phyloP scores from a whole-genome alignment of 768 basidiomycete species.

The Pulveroboletus frians region DNA sequence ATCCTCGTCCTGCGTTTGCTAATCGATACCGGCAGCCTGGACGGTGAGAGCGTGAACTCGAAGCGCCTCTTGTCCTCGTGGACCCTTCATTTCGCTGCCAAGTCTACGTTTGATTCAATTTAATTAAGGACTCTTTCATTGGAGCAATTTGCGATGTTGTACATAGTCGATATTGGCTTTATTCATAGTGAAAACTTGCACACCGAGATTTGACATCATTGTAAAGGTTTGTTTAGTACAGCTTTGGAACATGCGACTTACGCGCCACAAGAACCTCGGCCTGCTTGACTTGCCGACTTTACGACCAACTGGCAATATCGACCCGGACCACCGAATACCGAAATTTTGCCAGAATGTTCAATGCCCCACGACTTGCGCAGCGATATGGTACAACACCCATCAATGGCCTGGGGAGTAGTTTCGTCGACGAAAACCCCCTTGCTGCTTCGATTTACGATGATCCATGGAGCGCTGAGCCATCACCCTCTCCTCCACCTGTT shows the following conservation, averaged over 20 bases:
- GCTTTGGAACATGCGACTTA: slow-evolving; percentile 3
- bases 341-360: slow-evolving; percentile 60
- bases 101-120: slow-evolving; percentile 42
- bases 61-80: slow-evolving; percentile 81
- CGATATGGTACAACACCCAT: slow-evolving; percentile 55
- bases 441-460: slow-evolving; percentile 73
- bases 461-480: slow-evolving; percentile 74
- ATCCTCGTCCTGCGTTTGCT: slow-evolving; percentile 6
- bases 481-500: slow-evolving; percentile 60
- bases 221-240: neutral
- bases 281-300: slow-evolving; percentile 11
- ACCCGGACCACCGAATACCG: slow-evolving; percentile 8
- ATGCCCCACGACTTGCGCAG: slow-evolving; percentile 71
- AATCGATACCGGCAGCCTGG: slow-evolving; percentile 50
- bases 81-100: slow-evolving; percentile 91
- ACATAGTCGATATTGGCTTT: slow-evolving; percentile 18
- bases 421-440: slow-evolving; percentile 73
- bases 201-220: neutral
- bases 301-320: slow-evolving; percentile 5
- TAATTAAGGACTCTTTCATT: slow-evolving; percentile 17
- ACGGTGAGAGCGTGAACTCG: slow-evolving; percentile 79
- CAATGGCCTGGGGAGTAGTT: slow-evolving; percentile 62
- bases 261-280: neutral
- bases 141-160: slow-evolving; percentile 14
- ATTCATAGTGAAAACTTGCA: slow-evolving; percentile 7